Base-by-base conservation (phyloP, 192 early-diverging fungal species). In the Radiomyces spectabilis region DNA sequence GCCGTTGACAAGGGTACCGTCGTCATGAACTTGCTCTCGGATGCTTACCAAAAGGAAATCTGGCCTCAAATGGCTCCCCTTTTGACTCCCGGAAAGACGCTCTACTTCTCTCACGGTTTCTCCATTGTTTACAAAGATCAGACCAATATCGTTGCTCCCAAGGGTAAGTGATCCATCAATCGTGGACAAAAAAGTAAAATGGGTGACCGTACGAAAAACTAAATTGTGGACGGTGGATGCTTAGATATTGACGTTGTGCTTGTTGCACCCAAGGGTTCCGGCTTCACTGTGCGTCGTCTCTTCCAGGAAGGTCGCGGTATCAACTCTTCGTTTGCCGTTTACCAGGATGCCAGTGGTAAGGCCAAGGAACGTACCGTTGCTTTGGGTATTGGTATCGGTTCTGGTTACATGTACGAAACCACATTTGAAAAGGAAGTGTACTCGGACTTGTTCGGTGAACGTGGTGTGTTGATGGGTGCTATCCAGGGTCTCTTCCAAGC, bases 61-160 rank as follows among this genome's bases (percentile, higher is more conserved):
- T 98, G 95, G 93, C 70, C 76, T 64, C 61, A 83, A 44, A 80
- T 98, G 71, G 84, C 85, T 76, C 88, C 87, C 19, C 85, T 82
- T 69, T 65, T 98, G 54, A 95, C 92, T 54, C 87, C 88, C 51
- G 95, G 95, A 72, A 98, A 98, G 82, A 95, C 95, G 13, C 85
- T 98, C 32, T 98, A 95, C 82, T 98, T 98, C 65, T 93, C 91
- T 53, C 93, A 95, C 80, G 93, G 93, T 51, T 98, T 98, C 73
- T 86, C 86, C 57, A 85, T 98, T 55, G 85, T 95, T 57, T 98
- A 88, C 79, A 80, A 88, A 62, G 81, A 93, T 42, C 86, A 95
- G 59, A 98, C 95, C 33, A 73, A 88, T 32, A 86, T 98, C 42
- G 74, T 91, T 50, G 89, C 92, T 1, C 92, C 95, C 61, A 81